These are phyloP conservation scores for Leptodermis oblonga DNA, from an alignment of 257 asterid species.

Conservation along the genomic window DNA sequence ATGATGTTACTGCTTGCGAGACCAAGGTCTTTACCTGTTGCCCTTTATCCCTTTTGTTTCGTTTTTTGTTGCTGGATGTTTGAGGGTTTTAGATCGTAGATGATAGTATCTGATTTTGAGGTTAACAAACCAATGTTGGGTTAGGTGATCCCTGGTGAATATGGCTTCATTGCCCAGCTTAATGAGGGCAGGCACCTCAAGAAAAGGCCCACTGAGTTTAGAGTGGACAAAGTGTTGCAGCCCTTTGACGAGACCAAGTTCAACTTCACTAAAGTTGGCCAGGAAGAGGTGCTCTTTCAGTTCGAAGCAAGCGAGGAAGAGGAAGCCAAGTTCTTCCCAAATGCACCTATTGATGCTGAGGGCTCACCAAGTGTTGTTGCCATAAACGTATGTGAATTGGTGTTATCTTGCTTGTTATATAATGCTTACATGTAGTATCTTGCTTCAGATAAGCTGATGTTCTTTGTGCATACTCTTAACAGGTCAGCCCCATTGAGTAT, in stretches of 20 bases:
- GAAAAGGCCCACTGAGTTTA: slow-evolving; percentile 98
- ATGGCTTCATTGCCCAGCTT: slow-evolving; percentile 86
- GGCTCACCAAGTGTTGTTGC: slow-evolving; percentile 78
- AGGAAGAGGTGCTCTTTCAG: slow-evolving; percentile 91
- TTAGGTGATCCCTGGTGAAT: slow-evolving; percentile 91
- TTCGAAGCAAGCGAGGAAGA: slow-evolving; percentile 59
- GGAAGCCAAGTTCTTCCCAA: slow-evolving; percentile 56
- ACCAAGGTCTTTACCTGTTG: slow-evolving; percentile 58
- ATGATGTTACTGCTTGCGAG: slow-evolving; percentile 96
- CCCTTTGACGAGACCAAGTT: slow-evolving; percentile 87
- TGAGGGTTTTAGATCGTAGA: neutral
- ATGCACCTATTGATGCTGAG: slow-evolving; percentile 54
- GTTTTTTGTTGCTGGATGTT: neutral
- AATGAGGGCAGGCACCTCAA: slow-evolving; percentile 97
- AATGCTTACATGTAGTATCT: neutral
- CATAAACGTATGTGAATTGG: slow-evolving; percentile 55
- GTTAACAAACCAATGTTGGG: slow-evolving; percentile 5
- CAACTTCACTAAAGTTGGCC: slow-evolving; percentile 94
- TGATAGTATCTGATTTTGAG: neutral
- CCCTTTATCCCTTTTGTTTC: neutral
- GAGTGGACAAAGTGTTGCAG: slow-evolving; percentile 88
- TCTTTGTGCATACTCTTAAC: slow-evolving; percentile 26
- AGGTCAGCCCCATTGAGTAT: slow-evolving; percentile 97
- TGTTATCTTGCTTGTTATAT: neutral
- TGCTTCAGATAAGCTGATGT: slow-evolving; percentile 10